Conservation (phyloP, 2,329 filamentous ascomycete genomes). For the Aspergillus versicolor region DNA sequence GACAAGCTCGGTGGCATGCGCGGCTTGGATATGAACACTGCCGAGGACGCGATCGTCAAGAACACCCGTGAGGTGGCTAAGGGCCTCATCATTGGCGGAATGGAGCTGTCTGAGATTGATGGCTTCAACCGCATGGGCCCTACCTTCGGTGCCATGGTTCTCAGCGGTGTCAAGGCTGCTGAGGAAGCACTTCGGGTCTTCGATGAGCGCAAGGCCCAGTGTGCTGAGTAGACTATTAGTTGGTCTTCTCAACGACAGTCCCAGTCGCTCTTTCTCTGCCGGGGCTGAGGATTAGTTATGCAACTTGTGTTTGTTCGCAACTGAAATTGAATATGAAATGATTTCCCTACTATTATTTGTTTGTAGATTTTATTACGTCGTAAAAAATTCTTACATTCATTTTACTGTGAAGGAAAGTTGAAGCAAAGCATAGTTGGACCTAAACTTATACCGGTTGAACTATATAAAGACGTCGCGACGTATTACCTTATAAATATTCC, state of each 20-base stretch:
- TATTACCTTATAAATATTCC: too few species aligned
- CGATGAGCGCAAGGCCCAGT: conserved; percentile 74
- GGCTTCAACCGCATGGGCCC: conserved; percentile 89
- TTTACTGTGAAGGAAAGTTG: too few species aligned
- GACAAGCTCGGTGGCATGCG: conserved; percentile 88
- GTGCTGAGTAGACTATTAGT: conserved; percentile 48
- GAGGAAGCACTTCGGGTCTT: conserved; percentile 80
- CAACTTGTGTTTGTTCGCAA: background rate
- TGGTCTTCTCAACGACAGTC: background rate
- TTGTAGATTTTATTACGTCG: too few species aligned
- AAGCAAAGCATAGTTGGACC: too few species aligned
- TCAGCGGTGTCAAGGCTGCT: conserved; percentile 85
- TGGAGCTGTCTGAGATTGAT: conserved; percentile 89
- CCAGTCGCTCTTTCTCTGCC: conserved; percentile 8
- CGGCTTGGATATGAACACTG: conserved; percentile 85
- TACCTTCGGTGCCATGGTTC: conserved; percentile 85
- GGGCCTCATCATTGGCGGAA: conserved; percentile 87
- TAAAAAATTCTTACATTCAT: too few species aligned
- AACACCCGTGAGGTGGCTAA: conserved; percentile 83
- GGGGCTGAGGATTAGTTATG: background rate
- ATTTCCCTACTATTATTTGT: background rate
- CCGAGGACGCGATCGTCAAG: conserved; percentile 93
- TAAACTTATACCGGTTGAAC: too few species aligned
- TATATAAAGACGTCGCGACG: too few species aligned
- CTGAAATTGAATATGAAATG: background rate